A percentile compares a stretch with the other conserved stretches of the same genome.
phyloP scores from a whole-genome alignment of 2,329 filamentous ascomycete genomes.

The Leptodontidium sp. region DNA sequence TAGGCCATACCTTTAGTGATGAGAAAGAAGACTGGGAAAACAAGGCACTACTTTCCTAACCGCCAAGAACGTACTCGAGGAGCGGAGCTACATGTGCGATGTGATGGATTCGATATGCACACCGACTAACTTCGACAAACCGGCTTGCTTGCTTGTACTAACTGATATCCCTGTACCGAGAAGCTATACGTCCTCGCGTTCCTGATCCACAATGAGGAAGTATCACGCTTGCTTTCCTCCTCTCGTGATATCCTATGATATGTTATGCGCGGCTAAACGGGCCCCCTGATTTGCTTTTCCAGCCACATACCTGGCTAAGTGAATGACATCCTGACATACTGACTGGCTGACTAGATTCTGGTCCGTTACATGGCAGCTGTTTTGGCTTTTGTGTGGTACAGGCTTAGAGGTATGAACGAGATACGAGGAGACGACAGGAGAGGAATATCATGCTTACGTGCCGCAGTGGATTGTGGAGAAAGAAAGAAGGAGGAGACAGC shows the following conservation, averaged over 20 bases:
- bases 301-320: neutral
- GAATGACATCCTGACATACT: neutral
- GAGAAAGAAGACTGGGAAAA: neutral
- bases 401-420: neutral
- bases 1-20: too few species aligned
- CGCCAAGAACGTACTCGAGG: neutral
- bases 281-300: slow-evolving; percentile 1
- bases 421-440: neutral
- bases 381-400: neutral
- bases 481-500: neutral
- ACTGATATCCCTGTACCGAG: neutral
- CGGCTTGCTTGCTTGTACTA: neutral
- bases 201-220: neutral
- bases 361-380: slow-evolving; percentile 5
- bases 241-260: neutral
- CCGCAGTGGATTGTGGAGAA: neutral
- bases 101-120: neutral
- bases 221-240: neutral
- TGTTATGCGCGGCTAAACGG: neutral
- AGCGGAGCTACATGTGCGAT: neutral
- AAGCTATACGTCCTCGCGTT: slow-evolving; percentile 8
- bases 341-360: neutral
- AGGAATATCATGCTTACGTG: neutral
- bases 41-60: too few species aligned
- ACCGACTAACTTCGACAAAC: neutral